A percentile compares a stretch with the other conserved stretches of the same genome.
These are phyloP conservation scores for Ascochyta pisi DNA, from an alignment of 2,329 filamentous ascomycete species.

Conservation along the genomic window DNA sequence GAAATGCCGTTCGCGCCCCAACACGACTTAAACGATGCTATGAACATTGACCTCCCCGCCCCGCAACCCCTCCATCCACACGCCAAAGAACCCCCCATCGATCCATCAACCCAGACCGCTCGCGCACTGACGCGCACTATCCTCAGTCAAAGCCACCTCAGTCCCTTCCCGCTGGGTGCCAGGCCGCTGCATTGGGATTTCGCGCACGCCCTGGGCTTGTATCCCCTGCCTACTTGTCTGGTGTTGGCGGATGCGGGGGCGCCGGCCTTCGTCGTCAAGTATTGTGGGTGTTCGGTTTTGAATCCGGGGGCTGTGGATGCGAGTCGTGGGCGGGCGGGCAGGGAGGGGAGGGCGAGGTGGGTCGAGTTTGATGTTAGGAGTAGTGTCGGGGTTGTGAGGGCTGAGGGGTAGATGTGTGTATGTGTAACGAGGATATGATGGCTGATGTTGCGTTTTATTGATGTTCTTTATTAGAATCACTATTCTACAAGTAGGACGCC, in stretches of 20 bases:
- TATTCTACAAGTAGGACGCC: slow-evolving; percentile 19
- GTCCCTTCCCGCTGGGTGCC: slow-evolving; percentile 80
- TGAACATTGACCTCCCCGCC: slow-evolving; percentile 55
- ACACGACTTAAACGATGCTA: slow-evolving; percentile 48
- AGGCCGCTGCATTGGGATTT: slow-evolving; percentile 93
- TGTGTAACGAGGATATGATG: not conserved
- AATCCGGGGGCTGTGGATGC: slow-evolving; percentile 81
- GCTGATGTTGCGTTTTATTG: too few species aligned
- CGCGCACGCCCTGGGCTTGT: slow-evolving; percentile 76
- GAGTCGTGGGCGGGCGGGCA: slow-evolving; percentile 65
- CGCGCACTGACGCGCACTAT: slow-evolving; percentile 88
- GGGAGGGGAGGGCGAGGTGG: slow-evolving; percentile 75
- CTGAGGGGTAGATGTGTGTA: slow-evolving; percentile 23
- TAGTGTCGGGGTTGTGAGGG: slow-evolving; percentile 35
- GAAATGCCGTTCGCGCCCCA: slow-evolving; percentile 40
- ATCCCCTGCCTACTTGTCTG: slow-evolving; percentile 85
- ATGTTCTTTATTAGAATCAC: too few species aligned
- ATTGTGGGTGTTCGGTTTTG: slow-evolving; percentile 94
- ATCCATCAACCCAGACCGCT: slow-evolving; percentile 58
- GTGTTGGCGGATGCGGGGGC: slow-evolving; percentile 83
- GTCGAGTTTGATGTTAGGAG: slow-evolving; percentile 72
- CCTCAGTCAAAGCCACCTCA: slow-evolving; percentile 86
- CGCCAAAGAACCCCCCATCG: slow-evolving; percentile 25
- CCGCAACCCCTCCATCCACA: slow-evolving; percentile 23
- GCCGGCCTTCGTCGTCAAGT: slow-evolving; percentile 84